phyloP scores from a whole-genome alignment of 768 basidiomycete species.

The Kwoniella dendrophila region DNA sequence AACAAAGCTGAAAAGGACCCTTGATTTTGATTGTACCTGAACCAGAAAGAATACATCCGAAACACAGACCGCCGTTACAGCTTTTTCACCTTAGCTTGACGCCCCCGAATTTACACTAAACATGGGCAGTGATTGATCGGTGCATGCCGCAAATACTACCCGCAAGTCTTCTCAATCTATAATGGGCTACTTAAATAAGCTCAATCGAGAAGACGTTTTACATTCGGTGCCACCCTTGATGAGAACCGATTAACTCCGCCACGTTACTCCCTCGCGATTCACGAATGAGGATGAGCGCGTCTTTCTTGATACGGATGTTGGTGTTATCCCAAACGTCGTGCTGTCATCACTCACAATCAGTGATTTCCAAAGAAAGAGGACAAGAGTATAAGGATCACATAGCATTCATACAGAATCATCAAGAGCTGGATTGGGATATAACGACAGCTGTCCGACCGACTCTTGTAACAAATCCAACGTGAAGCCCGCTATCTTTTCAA shows the following conservation, averaged over 20 bases:
- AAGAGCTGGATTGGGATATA: too few species aligned
- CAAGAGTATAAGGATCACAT: not conserved
- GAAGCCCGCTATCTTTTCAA: not conserved
- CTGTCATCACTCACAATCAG: slow-evolving; percentile 4
- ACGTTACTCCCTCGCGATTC: not conserved
- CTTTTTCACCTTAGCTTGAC: not conserved
- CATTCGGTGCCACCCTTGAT: too few species aligned
- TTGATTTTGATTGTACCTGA: slow-evolving; percentile 6
- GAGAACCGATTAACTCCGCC: slow-evolving; percentile 2
- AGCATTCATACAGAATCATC: not conserved
- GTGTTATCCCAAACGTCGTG: not conserved
- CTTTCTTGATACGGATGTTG: not conserved
- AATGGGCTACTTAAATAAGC: not conserved
- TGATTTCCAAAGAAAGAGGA: not conserved
- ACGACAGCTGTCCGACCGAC: not conserved
- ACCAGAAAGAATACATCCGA: not conserved
- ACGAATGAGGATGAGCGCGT: not conserved
- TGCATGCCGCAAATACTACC: not conserved
- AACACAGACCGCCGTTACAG: too few species aligned
- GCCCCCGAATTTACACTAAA: not conserved
- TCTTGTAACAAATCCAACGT: not conserved
- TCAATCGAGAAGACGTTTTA: not conserved
- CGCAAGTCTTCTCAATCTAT: too few species aligned
- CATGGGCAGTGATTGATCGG: too few species aligned
- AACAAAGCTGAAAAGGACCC: too few species aligned